These are phyloP conservation scores for Paulownia fortunei DNA, from an alignment of 257 asterid genomes.

Conservation along the genomic window DNA sequence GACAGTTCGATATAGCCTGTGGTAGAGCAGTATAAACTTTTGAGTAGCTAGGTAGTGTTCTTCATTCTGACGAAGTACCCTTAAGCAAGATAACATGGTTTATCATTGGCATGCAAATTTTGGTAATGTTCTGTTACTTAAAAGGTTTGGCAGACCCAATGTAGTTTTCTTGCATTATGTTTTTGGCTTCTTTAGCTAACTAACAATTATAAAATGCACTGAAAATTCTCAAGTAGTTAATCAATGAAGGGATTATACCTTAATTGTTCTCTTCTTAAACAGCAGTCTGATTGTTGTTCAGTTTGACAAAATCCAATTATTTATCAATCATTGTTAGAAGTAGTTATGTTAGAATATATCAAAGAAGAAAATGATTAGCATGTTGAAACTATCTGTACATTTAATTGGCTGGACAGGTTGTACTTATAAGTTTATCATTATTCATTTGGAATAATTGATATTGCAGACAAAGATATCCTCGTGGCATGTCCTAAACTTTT, in stretches of 20 bases:
- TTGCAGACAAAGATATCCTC: conserved; percentile 20
- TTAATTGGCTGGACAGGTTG: neutral
- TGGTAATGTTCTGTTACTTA: too few species aligned
- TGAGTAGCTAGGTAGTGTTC: too few species aligned
- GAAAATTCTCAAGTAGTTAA: neutral
- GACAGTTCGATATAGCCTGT: too few species aligned
- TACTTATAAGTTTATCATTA: neutral
- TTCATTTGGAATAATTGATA: neutral
- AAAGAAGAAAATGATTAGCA: conserved; percentile 2
- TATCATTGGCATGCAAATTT: too few species aligned
- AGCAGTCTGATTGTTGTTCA: neutral
- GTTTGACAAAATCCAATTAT: conserved; percentile 25
- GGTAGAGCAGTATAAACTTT: too few species aligned
- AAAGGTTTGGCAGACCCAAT: neutral
- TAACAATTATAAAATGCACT: neutral
- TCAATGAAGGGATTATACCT: neutral
- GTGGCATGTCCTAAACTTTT: conserved; percentile 19
- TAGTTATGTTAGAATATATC: neutral
- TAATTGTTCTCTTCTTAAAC: neutral
- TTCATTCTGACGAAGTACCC: too few species aligned
- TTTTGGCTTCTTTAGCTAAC: neutral
- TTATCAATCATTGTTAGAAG: conserved; percentile 28
- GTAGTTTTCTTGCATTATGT: neutral
- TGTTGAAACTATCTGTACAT: neutral
- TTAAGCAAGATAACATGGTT: too few species aligned